Evolutionary conservation across 352 stramenopile genomes (phyloP).

Genomic region (Elongisporangium undulatum): DNA sequence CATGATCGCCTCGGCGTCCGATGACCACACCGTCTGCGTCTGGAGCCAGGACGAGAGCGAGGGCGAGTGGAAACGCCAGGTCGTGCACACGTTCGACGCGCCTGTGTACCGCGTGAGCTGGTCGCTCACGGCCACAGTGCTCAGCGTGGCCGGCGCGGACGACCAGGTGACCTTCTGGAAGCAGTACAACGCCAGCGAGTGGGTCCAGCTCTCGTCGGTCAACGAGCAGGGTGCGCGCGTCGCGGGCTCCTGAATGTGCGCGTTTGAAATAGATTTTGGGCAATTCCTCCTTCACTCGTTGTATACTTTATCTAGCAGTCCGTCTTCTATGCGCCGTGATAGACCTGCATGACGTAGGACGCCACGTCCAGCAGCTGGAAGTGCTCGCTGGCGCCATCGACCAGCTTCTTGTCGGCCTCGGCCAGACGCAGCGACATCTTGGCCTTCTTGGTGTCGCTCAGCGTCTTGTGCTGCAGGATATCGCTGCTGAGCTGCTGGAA

Average conservation of each 20-base stretch:
- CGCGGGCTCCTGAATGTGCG: slow-evolving; percentile 2
- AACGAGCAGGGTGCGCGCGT: slow-evolving; percentile 55
- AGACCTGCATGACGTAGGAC: slow-evolving; percentile 80
- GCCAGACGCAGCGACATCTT: slow-evolving; percentile 93
- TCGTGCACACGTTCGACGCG: slow-evolving; percentile 64
- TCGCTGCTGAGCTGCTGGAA: slow-evolving; percentile 88
- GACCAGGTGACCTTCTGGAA: slow-evolving; percentile 85
- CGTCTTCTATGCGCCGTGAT: slow-evolving; percentile 29
- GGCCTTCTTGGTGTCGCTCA: slow-evolving; percentile 92
- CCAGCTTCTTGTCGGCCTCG: slow-evolving; percentile 94
- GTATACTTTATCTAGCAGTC: not conserved
- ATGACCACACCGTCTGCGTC: slow-evolving; percentile 78
- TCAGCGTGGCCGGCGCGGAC: slow-evolving; percentile 61
- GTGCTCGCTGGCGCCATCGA: slow-evolving; percentile 95
- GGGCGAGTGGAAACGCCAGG: slow-evolving; percentile 55
- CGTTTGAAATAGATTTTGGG: not conserved
- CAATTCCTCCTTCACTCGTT: not conserved
- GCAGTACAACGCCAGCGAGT: slow-evolving; percentile 50
- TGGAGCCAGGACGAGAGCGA: slow-evolving; percentile 72
- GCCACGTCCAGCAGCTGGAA: slow-evolving; percentile 96
- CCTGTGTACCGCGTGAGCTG: slow-evolving; percentile 83
- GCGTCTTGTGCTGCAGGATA: slow-evolving; percentile 60
- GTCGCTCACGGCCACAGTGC: slow-evolving; percentile 66
- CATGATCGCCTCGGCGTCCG: slow-evolving; percentile 70
- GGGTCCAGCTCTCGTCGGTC: slow-evolving; percentile 69